Conservation (phyloP, 805 yeast genomes). For the Myxozyma melibiosi region DNA sequence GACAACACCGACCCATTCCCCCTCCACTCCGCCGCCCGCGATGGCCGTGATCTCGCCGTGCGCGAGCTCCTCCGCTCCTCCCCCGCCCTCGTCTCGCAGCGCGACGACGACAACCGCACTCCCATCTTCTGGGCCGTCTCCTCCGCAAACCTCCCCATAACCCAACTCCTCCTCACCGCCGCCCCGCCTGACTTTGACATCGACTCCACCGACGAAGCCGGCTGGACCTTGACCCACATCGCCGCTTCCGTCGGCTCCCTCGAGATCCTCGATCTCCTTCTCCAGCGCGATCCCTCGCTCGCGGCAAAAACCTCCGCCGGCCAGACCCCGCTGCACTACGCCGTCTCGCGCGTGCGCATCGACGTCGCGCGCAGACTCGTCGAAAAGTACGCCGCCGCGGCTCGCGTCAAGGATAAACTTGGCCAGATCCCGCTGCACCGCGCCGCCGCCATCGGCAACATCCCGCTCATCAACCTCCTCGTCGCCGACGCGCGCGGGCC, state of each 20-base stretch:
- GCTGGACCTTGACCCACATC: conserved; percentile 89
- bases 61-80: conserved; percentile 52
- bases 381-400: conserved; percentile 56
- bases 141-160: conserved; percentile 56
- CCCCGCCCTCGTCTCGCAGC: conserved; percentile 51
- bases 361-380: conserved; percentile 59
- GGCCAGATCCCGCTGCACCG: conserved; percentile 73
- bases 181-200: conserved; percentile 41
- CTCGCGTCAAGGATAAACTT: conserved; percentile 65
- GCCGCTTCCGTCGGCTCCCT: conserved; percentile 73
- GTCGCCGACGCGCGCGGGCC: conserved; percentile 59
- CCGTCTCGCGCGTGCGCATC: conserved; percentile 67
- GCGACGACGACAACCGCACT: conserved; percentile 75
- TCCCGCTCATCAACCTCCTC: conserved; percentile 57
- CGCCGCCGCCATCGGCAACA: conserved; percentile 78
- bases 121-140: conserved; percentile 91
- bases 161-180: conserved; percentile 45
- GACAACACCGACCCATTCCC: conserved; percentile 18
- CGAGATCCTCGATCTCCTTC: conserved; percentile 54
- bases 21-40: conserved; percentile 65
- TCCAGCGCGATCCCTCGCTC: conserved; percentile 59
- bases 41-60: conserved; percentile 57
- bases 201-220: conserved; percentile 69
- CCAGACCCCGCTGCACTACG: conserved; percentile 72
- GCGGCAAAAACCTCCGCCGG: conserved; percentile 67